Evolutionary conservation across 1,139 yeast species (phyloP), one percentile per base, ranked within the genome.

Genomic region (Yamadazyma siamensis): DNA sequence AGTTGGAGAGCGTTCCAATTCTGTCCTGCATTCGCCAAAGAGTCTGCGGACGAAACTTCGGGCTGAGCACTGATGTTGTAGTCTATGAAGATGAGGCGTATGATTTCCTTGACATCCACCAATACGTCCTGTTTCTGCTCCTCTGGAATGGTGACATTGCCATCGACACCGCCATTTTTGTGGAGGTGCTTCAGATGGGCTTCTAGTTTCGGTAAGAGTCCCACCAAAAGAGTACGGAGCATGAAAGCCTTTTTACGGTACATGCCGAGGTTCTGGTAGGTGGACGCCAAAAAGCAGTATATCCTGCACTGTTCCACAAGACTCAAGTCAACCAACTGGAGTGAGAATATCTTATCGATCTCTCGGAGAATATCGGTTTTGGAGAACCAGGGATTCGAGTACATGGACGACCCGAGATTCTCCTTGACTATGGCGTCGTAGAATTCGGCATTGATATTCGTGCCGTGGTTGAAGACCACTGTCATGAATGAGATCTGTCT

Each of bases 171-270:
- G 5, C 10, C 6, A 17, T 9, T 10, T 4, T 15, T 21, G 15
- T 13, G 8, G 4, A 5, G 12, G 10, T 25, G 11, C 9, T 11
- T 17, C 5, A 8, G 6, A 6, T 20, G 36, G 4, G 38, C 27
- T 31, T 51, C 54, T 33, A 67, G 46, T 33, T 63, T 68, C 2
- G 78, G 78, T 9, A 72, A 53, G 24, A 82, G 49, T 6, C 74
- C 65, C 5, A 70, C 65, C 17, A 85, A 52, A 21, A 85, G 55
- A 7, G 79, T 74, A 24, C 91, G 67, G 8, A 87, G 54, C 19
- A 84, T 70, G 41, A 89, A 78, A 0, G 87, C 78, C 38, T 80
- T 68, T 44, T 88, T 88, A 40, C 96, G 65, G 7, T 52, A 41
- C 49, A 83, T 67, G 0, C 80, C 78, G 32, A 88, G 63, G 23